These are phyloP conservation scores for Biscogniauxia marginata DNA, from an alignment of 2,329 filamentous ascomycete genomes.

Conservation along the genomic window DNA sequence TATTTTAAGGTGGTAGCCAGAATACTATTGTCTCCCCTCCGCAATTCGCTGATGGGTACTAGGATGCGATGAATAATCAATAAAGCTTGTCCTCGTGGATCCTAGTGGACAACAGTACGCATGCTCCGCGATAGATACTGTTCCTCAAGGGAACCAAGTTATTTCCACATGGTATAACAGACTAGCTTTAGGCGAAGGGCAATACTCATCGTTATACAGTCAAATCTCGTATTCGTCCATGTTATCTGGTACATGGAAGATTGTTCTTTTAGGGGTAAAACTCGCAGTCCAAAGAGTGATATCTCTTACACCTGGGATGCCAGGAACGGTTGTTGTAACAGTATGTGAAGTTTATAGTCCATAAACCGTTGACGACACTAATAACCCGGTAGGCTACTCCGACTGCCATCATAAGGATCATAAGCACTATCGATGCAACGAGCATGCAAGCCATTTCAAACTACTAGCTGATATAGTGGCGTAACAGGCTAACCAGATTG, in stretches of 20 bases:
- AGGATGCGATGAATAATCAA: constrained; percentile 36
- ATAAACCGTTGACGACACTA: background rate
- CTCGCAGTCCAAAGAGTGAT: constrained; percentile 38
- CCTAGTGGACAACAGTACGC: constrained; percentile 34
- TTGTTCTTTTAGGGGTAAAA: constrained; percentile 35
- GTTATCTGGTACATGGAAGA: constrained; percentile 37
- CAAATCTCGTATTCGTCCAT: constrained; percentile 38
- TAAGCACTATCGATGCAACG: constrained; percentile 35
- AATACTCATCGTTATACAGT: constrained; percentile 18
- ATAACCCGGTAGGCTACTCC: constrained; percentile 33
- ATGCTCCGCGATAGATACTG: constrained; percentile 36
- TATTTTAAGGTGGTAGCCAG: constrained; percentile 36
- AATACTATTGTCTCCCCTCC: background rate
- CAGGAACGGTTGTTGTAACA: constrained; percentile 34
- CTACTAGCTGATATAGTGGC: background rate
- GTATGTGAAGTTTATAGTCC: constrained; percentile 21
- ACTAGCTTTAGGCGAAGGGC: background rate
- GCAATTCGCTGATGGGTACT: background rate
- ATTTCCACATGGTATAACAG: constrained; percentile 36
- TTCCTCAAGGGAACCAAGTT: constrained; percentile 33
- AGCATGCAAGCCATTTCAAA: constrained; percentile 26
- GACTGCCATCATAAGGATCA: constrained; percentile 37
- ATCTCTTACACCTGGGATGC: constrained; percentile 33
- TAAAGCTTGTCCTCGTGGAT: constrained; percentile 36
- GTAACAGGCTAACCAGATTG: constrained; percentile 8